Evolutionary conservation across 805 yeast genomes (phyloP).

Genomic region (Yamadazyma takamatsuzukensis): DNA sequence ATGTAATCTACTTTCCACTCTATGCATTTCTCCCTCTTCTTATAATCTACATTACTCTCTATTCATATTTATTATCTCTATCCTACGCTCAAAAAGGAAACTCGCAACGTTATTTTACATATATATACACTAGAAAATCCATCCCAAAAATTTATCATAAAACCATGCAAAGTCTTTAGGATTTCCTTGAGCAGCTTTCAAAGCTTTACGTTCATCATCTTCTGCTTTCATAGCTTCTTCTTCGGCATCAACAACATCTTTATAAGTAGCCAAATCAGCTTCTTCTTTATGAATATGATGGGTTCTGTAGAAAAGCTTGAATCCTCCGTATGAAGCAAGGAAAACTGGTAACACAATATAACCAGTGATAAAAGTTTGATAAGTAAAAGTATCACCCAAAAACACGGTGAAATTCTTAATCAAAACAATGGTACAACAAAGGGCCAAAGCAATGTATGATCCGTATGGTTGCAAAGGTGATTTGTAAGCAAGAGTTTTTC

Average conservation of each 20-base stretch:
- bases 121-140: constrained; percentile 38
- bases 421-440: constrained; percentile 54
- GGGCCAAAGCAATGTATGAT: constrained; percentile 51
- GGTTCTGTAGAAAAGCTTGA: constrained; percentile 54
- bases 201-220: constrained; percentile 31
- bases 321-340: constrained; percentile 51
- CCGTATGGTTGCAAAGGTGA: constrained; percentile 74
- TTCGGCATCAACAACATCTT: constrained; percentile 53
- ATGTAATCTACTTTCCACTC: too few species aligned
- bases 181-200: constrained; percentile 40
- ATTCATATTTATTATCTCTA: neutral
- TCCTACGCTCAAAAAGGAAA: neutral
- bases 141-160: constrained; percentile 46
- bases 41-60: too few species aligned
- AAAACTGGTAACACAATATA: constrained; percentile 73
- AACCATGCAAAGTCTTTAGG: constrained; percentile 44
- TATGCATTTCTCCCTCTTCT: too few species aligned
- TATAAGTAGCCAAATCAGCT: constrained; percentile 58
- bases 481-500: constrained; percentile 50
- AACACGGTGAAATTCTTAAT: constrained; percentile 74
- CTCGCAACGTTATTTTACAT: neutral
- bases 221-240: constrained; percentile 36
- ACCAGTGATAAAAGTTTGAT: constrained; percentile 70
- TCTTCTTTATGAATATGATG: constrained; percentile 48
- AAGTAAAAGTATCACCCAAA: constrained; percentile 52